Base-by-base conservation (phyloP, 148 eudicot genomes). In the Vaccinium corymbosum region DNA sequence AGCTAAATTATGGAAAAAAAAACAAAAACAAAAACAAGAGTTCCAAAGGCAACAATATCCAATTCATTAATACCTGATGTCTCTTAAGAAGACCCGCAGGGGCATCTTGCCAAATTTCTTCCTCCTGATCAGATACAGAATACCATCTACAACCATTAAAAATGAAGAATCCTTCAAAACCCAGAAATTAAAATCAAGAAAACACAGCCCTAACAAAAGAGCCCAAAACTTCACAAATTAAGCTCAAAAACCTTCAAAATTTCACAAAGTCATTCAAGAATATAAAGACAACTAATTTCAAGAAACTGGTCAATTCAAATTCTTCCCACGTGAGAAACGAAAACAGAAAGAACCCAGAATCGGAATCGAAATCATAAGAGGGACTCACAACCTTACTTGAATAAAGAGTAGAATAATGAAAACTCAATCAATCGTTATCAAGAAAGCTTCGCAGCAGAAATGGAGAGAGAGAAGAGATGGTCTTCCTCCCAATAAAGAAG, bases 41-140 rank as follows among this genome's bases (percentile, higher is more conserved):
- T 42, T 46, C 53, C 53, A 48, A 76, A 76, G 3, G 55, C 79
- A 76, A 76, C 29, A 76, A 12, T 6, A 48, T 46, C 15, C 29
- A 75, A 48, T 48, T 20, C 7, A 75, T 22, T 48, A 17, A n/a
- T 76, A 76, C 79, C 79, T 48, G 25, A 22, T 15, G 79, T 48
- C 55, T 50, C 49, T 76, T 12, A 76, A 76, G 79, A 76, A 76
- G 29, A 76, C 55, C 79, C 55, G n/a, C 52, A 76, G 55, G 11
- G 55, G 79, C 79, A 76, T 76, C 79, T 76, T 76, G 79, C 14
- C 29, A 20, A 76, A 19, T 20, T n/a, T 48, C 55, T 76, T 48
- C 11, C 79, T 76, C 46, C 6, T 42, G 46, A 42, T 42, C 79
- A 76, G 29, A 48, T 76, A 3, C 55, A 48, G 49, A 76, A 76